Evolutionary conservation across 2,329 filamentous ascomycete genomes (phyloP).

Genomic region (Fusarium domesticum): DNA sequence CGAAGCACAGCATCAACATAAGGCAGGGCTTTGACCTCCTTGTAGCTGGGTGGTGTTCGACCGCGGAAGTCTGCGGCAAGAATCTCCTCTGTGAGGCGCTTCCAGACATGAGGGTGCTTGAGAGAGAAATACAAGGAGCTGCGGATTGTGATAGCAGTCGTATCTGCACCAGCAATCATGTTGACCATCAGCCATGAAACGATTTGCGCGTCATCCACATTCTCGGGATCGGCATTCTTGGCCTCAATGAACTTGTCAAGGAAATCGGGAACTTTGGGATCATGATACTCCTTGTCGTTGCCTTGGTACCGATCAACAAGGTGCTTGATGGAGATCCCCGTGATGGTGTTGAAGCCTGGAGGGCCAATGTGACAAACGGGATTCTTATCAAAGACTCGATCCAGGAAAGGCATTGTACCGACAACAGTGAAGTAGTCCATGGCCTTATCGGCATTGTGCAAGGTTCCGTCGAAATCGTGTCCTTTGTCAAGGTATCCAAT

Average conservation of each 20-base stretch:
- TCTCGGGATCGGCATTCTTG: constrained; percentile 32
- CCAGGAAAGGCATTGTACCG: constrained; percentile 33
- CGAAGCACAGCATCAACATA: constrained; percentile 41
- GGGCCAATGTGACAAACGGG: constrained; percentile 35
- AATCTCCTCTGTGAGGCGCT: constrained; percentile 16
- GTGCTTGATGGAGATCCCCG: constrained; percentile 29
- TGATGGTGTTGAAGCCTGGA: constrained; percentile 30
- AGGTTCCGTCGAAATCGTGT: constrained; percentile 38
- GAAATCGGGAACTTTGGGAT: constrained; percentile 33
- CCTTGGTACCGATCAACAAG: constrained; percentile 30
- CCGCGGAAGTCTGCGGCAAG: constrained; percentile 4
- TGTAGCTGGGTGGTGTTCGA: constrained; percentile 10
- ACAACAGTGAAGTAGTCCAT: constrained; percentile 34
- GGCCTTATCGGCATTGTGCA: constrained; percentile 31
- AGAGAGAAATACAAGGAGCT: constrained; percentile 24
- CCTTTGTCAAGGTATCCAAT: constrained; percentile 42
- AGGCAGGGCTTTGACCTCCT: constrained; percentile 14
- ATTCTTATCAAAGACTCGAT: constrained; percentile 40
- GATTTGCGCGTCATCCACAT: constrained; percentile 36
- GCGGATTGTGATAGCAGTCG: constrained; percentile 25
- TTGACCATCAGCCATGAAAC: constrained; percentile 36
- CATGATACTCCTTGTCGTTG: constrained; percentile 27
- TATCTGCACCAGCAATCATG: constrained; percentile 28
- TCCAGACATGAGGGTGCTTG: constrained; percentile 18
- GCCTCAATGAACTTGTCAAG: constrained; percentile 42